Base-by-base conservation (phyloP, 1,284 basidiomycete species). In the Crepidotus sp. region DNA sequence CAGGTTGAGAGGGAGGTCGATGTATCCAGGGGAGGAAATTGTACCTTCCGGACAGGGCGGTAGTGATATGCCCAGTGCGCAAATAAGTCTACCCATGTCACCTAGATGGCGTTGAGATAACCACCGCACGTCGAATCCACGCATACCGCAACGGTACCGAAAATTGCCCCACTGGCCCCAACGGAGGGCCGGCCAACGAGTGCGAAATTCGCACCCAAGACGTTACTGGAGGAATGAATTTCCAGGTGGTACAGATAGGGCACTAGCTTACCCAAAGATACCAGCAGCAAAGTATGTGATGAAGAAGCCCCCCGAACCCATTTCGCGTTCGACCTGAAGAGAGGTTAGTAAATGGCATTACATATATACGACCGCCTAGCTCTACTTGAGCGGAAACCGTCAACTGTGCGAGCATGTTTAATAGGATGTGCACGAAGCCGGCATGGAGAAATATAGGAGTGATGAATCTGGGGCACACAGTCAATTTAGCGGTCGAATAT, bases 81-180 rank as follows among this genome's bases (percentile, higher is more conserved):
- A 38, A 90, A 71, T 24, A 98, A 66, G 59, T 98, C 95, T 1
- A 96, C 82, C 74, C 84, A 87, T 15, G 78, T 80, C 15, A 83
- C 74, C 78, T 79, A 39, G 36, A 15, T 21, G n/a, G 26, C 7
- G 25, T 31, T 46, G 10, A 45, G 33, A 39, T 22, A 1, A 13
- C 7, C 36, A 40, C 10, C 42, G 21, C 40, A 24, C 17, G 21
- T 10, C 3, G 8, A 21, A 15, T n/a, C 22, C 36, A 59, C 35
- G 59, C 71, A 49, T 53, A 91, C 87, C 2, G 87, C 91, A 46
- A 94, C 75, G 26, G 88, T 90, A 2, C 92, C 92, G 49, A 97
- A 96, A 44, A 98, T 90, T 0, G 93, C 91, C 6, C 95, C 93
- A 55, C 83, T 87, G 0, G 94, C 95, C 35, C 95, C 95, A 1